Evolutionary conservation across 1,139 yeast genomes (phyloP), one percentile per base, ranked within the genome.

Genomic region (Geotrichum fermentans): DNA sequence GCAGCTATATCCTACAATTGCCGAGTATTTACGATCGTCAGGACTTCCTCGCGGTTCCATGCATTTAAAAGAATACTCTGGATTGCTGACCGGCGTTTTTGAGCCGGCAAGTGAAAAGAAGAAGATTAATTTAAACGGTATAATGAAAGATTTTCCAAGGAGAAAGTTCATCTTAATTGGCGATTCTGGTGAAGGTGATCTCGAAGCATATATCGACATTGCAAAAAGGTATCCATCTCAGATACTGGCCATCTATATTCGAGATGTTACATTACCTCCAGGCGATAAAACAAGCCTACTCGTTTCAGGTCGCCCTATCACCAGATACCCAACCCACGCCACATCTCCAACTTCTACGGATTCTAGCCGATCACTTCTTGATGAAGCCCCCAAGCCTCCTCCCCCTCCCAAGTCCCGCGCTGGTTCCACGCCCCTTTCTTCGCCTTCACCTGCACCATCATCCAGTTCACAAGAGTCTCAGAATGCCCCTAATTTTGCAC

Each of bases 151-250:
- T 60, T 90, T 88, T 61, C 90, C 95, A 0, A 57, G 77, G 1
- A 80, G 90, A 56, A 80, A 77, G 59, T 92, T 92, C 62, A 73
- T 92, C 18, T 72, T 95, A 50, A 75, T 92, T 22, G 99, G 99
- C 18, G 99, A 94, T 64, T 83, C 97, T 1, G 97, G 98, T 1
- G 98, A 94, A 63, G 82, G 83, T 55, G 99, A 94, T 67, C 71
- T 92, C 42, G 98, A 94, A 61, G 95, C 97, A 0, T 94, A 92
- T 62, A 75, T 80, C 4, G 84, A 83, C 35, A 68, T 88, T 34
- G 88, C 95, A 0, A 66, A 69, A 34, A 58, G 65, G 28, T 79
- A 71, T 58, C 95, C 96, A 0, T 68, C 72, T 5, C 83, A 79
- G 56, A 73, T 92, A 0, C 57, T 76, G 28, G 94, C 85, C 0